Evolutionary conservation across 495 filamentous ascomycete genomes (phyloP).

Genomic region (Aspergillus coremiiformis): DNA sequence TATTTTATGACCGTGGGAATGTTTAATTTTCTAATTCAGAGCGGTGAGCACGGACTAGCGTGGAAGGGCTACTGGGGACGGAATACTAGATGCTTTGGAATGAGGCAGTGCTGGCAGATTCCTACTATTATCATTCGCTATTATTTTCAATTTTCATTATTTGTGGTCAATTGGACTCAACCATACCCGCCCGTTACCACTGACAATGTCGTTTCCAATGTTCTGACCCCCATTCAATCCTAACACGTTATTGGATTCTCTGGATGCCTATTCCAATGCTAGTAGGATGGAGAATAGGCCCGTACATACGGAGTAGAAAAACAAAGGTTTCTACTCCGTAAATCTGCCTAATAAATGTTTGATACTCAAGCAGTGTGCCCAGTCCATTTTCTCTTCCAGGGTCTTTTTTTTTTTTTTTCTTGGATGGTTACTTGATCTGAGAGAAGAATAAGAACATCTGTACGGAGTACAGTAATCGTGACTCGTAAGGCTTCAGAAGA

Average conservation of each 20-base stretch:
- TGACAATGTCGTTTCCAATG: constrained; percentile 2
- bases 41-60: constrained; percentile 15
- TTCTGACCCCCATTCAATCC: constrained; percentile 3
- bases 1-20: neutral
- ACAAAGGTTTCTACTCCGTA: constrained; percentile 6
- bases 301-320: neutral
- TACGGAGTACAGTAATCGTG: too few relatives aligned
- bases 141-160: constrained; percentile 1
- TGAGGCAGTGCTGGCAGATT: constrained; percentile 23
- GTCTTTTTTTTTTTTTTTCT: neutral
- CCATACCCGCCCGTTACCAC: constrained; percentile 5
- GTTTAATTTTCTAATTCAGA: constrained; percentile 9
- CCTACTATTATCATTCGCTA: neutral
- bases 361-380: neutral
- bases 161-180: neutral
- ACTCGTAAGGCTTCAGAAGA: neutral
- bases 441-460: too few relatives aligned
- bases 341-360: neutral
- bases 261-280: neutral
- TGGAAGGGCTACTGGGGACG: constrained; percentile 9
- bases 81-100: constrained; percentile 14
- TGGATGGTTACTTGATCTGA: too few relatives aligned
- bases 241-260: constrained; percentile 1
- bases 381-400: neutral
- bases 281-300: neutral